Conservation (phyloP, 768 basidiomycete genomes). For the Suillus placidus region DNA sequence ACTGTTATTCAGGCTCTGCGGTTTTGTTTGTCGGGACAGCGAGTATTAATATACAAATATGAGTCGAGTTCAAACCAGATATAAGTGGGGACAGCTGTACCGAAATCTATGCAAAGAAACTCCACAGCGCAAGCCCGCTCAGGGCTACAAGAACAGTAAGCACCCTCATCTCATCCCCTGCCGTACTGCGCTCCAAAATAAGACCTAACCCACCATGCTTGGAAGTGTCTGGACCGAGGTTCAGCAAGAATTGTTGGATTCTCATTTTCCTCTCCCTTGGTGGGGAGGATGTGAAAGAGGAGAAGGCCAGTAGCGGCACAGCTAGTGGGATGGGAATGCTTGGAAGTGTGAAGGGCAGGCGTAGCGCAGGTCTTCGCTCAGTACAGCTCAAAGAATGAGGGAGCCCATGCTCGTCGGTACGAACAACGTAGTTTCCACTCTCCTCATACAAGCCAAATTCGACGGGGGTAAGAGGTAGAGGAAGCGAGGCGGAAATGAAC, state of each 20-base stretch:
- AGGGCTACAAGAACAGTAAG: conserved; percentile 29
- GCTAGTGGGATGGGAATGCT: conserved; percentile 31
- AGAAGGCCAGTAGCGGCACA: conserved; percentile 16
- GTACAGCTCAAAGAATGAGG: conserved; percentile 54
- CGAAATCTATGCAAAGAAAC: conserved; percentile 27
- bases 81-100: neutral
- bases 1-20: too few relatives aligned
- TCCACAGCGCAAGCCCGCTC: conserved; percentile 34
- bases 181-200: conserved; percentile 57
- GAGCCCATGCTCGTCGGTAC: conserved; percentile 65
- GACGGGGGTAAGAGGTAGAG: conserved; percentile 47
- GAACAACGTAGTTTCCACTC: conserved; percentile 58
- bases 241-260: conserved; percentile 28
- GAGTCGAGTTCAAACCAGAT: neutral
- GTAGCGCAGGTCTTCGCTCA: conserved; percentile 43
- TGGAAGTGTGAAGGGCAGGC: conserved; percentile 32
- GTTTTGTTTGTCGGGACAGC: neutral
- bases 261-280: conserved; percentile 24
- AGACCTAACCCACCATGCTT: conserved; percentile 46
- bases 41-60: neutral
- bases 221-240: conserved; percentile 38
- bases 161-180: conserved; percentile 64
- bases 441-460: conserved; percentile 44
- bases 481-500: conserved; percentile 62
- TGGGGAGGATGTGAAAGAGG: conserved; percentile 35